Evolutionary conservation across 2,329 filamentous ascomycete species (phyloP), one percentile per base, ranked within the genome.

Genomic region (Colletotrichum spinosum): DNA sequence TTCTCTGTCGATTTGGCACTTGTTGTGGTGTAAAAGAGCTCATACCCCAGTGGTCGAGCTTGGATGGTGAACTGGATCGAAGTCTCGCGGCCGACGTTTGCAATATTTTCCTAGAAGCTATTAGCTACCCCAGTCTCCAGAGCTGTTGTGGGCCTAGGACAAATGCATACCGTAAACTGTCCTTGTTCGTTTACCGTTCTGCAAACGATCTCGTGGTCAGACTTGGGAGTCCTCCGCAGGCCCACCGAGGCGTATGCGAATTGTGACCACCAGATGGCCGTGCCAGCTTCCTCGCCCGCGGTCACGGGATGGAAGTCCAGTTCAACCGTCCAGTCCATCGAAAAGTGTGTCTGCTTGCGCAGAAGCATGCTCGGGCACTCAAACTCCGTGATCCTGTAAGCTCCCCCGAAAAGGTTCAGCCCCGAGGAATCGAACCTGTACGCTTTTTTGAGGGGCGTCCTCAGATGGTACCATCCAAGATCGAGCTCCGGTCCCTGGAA

Each of bases 211-310:
- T 50, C 46, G 7, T 33, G 10, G 12, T 33, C 7, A 33, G 5
- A 13, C 34, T 50, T 33, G 8, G 46, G 2, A 12, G 17, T 34
- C 25, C 25, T 34, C 10, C 46, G 25, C 46, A 50, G 25, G 10
- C 17, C 46, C 12, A 50, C 34, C 1, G 46, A 50, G 12, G 46
- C 46, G 34, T 50, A 7, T 4, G 46, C 46, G 9, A 25, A 50
- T 50, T 50, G 46, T 8, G 46, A 50, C 46, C 46, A 50, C 46
- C 46, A 50, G 15, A 50, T 50, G 25, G 46, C 46, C 9, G 46
- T 50, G 25, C 46, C 46, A 10, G 46, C 17, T 35, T 50, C 46
- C 13, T 50, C 11, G 5, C 46, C 46, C 17, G 12, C 10, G 7
- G 7, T 33, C 6, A 8, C 46, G 5, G 46, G 25, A 35, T 13